Evolutionary conservation across 345 rosid genomes (phyloP).

Genomic region (Boechera divaricarpa): DNA sequence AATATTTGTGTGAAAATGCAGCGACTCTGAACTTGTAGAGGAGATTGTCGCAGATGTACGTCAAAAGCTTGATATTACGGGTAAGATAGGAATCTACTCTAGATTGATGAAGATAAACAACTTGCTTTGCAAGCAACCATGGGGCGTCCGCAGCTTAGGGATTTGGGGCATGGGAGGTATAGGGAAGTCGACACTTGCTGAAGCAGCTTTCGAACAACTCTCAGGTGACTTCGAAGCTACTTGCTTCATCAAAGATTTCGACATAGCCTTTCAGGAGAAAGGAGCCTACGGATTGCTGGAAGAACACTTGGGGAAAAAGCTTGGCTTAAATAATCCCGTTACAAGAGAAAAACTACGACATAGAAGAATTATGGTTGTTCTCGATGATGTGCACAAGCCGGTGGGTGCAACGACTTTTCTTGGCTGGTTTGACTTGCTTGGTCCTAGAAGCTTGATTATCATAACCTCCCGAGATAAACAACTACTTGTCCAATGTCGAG

Average conservation of each 20-base stretch:
- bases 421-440: not conserved
- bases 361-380: conserved; percentile 10
- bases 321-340: not conserved
- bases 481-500: not conserved
- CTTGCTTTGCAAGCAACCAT: conserved; percentile 11
- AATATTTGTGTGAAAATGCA: not conserved
- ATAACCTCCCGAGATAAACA: not conserved
- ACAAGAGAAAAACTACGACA: not conserved
- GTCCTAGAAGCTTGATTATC: not conserved
- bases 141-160: conserved; percentile 9
- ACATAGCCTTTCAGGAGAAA: conserved; percentile 1
- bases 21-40: conserved; percentile 15
- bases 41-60: conserved; percentile 18
- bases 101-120: conserved; percentile 10
- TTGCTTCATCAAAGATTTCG: conserved; percentile 12
- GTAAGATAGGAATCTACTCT: conserved; percentile 13
- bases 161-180: conserved; percentile 28
- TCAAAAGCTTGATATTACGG: not conserved
- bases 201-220: conserved; percentile 2
- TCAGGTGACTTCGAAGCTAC: not conserved
- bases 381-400: not conserved
- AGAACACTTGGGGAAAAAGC: conserved; percentile 4
- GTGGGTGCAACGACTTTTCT: not conserved
- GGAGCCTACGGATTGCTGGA: not conserved
- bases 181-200: conserved; percentile 24